phyloP scores from a whole-genome alignment of 164 flowering plant species.

The Berberis vulgaris region DNA sequence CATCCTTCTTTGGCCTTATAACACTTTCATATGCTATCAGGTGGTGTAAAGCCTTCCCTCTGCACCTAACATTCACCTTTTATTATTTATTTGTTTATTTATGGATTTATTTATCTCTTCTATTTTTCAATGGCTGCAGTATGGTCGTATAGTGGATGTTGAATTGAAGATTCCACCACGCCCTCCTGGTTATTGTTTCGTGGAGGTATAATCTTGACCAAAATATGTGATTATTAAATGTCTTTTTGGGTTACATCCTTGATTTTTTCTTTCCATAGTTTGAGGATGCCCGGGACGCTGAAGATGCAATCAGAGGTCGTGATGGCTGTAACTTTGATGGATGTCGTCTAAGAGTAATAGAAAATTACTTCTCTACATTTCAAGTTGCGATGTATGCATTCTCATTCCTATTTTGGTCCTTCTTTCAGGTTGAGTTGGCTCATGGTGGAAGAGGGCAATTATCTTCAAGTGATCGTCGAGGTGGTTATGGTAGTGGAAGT shows the following conservation, averaged over 20 bases:
- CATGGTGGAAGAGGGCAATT: conserved; percentile 94
- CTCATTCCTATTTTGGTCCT: conserved; percentile 1
- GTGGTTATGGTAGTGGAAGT: conserved; percentile 42
- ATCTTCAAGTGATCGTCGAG: conserved; percentile 74
- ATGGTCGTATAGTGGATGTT: conserved; percentile 67
- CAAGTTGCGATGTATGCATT: neutral
- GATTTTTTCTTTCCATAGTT: conserved; percentile 36
- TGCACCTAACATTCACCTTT: too few species aligned
- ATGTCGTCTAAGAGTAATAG: conserved; percentile 69
- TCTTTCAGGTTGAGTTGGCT: conserved; percentile 87
- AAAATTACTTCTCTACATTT: neutral
- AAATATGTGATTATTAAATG: neutral
- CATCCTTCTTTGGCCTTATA: neutral
- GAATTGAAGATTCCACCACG: conserved; percentile 97
- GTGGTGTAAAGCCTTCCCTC: neutral
- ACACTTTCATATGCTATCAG: neutral
- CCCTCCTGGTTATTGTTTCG: conserved; percentile 92
- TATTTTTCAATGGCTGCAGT: neutral
- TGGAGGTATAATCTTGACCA: conserved; percentile 50
- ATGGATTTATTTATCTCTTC: too few species aligned
- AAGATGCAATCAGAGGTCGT: conserved; percentile 96
- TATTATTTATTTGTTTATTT: too few species aligned
- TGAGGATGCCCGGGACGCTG: conserved; percentile 89
- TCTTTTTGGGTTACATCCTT: neutral
- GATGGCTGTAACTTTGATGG: conserved; percentile 97